phyloP scores from a whole-genome alignment of 2,329 filamentous ascomycete species.

The Colletotrichum sp. region DNA sequence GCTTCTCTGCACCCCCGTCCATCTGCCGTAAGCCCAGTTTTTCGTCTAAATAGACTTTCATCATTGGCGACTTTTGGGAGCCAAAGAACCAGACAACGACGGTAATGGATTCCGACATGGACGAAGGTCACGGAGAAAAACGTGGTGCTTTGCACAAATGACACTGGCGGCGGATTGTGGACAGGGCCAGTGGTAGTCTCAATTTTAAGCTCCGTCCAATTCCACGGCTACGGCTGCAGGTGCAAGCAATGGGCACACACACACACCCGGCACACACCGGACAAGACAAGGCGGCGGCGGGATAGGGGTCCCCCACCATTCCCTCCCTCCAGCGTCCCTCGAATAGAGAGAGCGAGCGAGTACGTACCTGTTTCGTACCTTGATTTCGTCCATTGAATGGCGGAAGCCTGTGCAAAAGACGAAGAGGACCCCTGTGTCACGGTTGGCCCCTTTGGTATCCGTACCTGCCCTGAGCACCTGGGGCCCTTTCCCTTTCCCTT shows the following conservation, averaged over 20 bases:
- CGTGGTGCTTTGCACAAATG: not conserved
- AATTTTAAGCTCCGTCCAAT: constrained; percentile 17
- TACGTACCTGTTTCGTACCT: not conserved
- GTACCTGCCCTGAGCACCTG: not conserved
- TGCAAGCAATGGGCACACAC: not conserved
- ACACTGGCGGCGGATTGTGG: not conserved
- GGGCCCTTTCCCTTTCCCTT: not conserved
- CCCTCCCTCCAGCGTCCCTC: not conserved
- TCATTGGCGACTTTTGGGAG: not conserved
- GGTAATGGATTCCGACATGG: not conserved
- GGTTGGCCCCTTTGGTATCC: not conserved
- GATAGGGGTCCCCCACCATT: constrained; percentile 9
- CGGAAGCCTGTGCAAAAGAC: not conserved
- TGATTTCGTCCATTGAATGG: not conserved
- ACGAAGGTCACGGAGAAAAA: not conserved
- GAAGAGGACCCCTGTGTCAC: not conserved
- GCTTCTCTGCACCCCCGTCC: not conserved
- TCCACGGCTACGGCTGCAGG: not conserved
- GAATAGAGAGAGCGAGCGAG: not conserved
- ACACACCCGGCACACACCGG: not conserved
- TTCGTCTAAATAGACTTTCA: not conserved
- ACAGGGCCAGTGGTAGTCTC: not conserved
- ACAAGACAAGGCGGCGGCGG: not conserved
- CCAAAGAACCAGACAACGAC: not conserved
- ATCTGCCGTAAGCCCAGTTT: not conserved